Conservation (phyloP, 148 eudicot genomes). For the Drosera capensis region DNA sequence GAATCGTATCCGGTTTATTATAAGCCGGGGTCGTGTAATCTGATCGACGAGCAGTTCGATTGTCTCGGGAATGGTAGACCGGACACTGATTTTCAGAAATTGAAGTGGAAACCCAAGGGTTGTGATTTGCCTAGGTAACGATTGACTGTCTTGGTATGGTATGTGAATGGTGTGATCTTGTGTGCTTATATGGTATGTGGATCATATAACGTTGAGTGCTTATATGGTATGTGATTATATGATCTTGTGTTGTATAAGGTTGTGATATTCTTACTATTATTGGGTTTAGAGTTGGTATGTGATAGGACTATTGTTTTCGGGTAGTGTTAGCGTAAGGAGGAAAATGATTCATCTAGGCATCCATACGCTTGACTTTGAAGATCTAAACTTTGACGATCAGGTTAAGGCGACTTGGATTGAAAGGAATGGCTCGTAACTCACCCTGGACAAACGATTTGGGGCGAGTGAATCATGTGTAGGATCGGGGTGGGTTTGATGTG, state of each 20-base stretch:
- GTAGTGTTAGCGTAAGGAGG: too few relatives aligned
- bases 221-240: too few relatives aligned
- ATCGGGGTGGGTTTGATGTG: too few relatives aligned
- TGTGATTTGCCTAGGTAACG: constrained; percentile 9
- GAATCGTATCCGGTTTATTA: constrained; percentile 12
- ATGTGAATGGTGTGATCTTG: neutral
- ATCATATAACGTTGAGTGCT: neutral
- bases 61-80: constrained; percentile 10
- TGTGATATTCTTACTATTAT: neutral
- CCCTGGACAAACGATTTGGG: too few relatives aligned
- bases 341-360: too few relatives aligned
- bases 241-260: neutral
- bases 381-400: too few relatives aligned
- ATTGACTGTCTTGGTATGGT: neutral
- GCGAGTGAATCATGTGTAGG: too few relatives aligned
- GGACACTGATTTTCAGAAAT: constrained; percentile 6
- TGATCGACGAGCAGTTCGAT: constrained; percentile 11
- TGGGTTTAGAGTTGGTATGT: neutral
- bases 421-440: too few relatives aligned
- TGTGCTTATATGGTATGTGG: neutral
- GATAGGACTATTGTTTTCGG: too few relatives aligned
- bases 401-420: too few relatives aligned
- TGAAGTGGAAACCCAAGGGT: constrained; percentile 9
- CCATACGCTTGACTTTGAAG: too few relatives aligned
- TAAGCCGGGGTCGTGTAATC: constrained; percentile 7